These are phyloP conservation scores for Miscanthus lutarioriparius DNA, from an alignment of 176 grass and related monocot species.

Conservation along the genomic window DNA sequence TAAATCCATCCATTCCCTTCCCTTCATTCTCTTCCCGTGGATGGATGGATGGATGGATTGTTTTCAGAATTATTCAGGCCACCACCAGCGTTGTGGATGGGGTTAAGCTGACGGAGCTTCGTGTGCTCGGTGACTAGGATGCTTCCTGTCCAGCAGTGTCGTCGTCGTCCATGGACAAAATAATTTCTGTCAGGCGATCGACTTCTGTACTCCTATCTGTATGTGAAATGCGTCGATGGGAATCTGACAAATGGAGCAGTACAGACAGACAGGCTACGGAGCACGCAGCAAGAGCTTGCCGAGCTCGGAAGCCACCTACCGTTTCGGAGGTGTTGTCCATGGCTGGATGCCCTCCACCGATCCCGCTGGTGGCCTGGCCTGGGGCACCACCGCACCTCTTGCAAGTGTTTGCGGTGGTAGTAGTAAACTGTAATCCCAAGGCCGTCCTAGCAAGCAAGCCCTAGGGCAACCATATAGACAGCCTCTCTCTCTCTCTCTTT, in stretches of 20 bases:
- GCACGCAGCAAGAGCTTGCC: neutral
- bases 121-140: neutral
- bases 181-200: neutral
- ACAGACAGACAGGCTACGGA: neutral
- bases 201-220: too few relatives aligned
- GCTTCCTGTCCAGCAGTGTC: neutral
- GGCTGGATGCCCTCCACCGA: neutral
- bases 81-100: neutral
- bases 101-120: neutral
- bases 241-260: neutral
- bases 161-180: too few relatives aligned
- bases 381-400: neutral
- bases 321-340: neutral
- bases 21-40: too few relatives aligned
- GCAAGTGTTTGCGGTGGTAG: neutral
- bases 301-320: neutral
- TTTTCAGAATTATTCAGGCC: neutral
- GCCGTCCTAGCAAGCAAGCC: neutral
- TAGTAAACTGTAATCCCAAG: slow-evolving; percentile 30
- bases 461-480: neutral
- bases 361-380: neutral
- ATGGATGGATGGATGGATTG: neutral
- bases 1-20: neutral
- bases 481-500: neutral
- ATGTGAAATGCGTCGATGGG: neutral